Evolutionary conservation across 1,284 basidiomycete species (phyloP).

Genomic region (Ceratorhiza oryzae-sativae): DNA sequence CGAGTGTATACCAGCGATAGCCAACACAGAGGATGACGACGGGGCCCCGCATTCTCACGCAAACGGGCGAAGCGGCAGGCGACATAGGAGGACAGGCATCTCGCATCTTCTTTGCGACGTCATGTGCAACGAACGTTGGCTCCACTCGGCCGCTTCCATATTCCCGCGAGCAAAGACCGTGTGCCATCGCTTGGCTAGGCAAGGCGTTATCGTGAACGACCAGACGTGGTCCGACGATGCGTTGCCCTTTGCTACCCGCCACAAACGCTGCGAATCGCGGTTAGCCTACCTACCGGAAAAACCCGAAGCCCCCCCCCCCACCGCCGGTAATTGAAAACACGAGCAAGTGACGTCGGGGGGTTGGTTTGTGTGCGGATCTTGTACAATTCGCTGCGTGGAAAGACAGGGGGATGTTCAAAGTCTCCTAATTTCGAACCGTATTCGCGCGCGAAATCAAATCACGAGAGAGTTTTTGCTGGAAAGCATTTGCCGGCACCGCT

Average conservation of each 20-base stretch:
- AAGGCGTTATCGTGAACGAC: not conserved
- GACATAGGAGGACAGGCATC: not conserved
- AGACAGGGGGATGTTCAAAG: not conserved
- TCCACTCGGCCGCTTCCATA: constrained; percentile 3
- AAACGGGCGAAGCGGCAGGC: not conserved
- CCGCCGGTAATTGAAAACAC: not conserved
- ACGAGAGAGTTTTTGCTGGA: not conserved
- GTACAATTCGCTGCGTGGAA: not conserved
- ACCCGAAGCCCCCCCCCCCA: too few species aligned
- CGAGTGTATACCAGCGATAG: not conserved
- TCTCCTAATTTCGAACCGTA: not conserved
- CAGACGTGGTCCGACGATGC: too few species aligned
- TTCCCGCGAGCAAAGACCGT: not conserved
- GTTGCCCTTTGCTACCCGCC: too few species aligned
- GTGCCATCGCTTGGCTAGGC: not conserved
- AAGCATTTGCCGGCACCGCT: not conserved
- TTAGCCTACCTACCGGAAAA: not conserved
- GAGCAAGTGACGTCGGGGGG: not conserved
- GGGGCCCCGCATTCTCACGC: constrained; percentile 4
- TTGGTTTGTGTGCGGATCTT: not conserved
- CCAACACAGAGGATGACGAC: not conserved
- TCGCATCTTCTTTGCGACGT: not conserved
- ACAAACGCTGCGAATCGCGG: not conserved
- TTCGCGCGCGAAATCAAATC: not conserved
- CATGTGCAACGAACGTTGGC: not conserved